Evolutionary conservation across 2,329 filamentous ascomycete species (phyloP).

Genomic region (Thermothelomyces thermophilus): DNA sequence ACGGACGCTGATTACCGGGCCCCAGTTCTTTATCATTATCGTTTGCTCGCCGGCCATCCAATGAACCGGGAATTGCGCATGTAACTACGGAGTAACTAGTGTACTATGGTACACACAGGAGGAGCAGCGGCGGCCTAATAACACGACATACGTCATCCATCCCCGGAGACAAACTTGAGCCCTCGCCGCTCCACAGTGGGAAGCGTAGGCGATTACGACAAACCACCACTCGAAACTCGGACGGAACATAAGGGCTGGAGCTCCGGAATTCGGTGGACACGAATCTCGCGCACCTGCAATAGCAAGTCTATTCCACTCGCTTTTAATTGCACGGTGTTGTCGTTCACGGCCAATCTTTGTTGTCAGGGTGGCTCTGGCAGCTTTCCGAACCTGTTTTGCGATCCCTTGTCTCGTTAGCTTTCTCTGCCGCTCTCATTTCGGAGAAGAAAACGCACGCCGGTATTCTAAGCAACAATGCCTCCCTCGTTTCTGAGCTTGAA

Average conservation of each 20-base stretch:
- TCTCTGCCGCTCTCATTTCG: neutral
- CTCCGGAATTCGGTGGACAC: too few relatives aligned
- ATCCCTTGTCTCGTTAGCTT: neutral
- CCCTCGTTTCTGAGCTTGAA: conserved; percentile 62
- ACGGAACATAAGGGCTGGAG: neutral
- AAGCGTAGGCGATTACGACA: neutral
- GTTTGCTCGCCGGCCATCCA: conserved; percentile 1
- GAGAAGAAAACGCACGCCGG: neutral
- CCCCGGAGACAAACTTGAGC: neutral
- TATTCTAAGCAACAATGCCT: conserved; percentile 38
- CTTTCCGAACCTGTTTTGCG: neutral
- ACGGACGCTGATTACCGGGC: neutral
- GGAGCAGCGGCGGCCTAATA: too few relatives aligned
- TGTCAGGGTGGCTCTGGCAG: neutral
- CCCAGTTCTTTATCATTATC: neutral
- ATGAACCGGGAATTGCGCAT: conserved; percentile 3
- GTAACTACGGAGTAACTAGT: too few relatives aligned
- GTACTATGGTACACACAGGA: too few relatives aligned
- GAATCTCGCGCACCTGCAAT: neutral
- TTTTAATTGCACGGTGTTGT: conserved; percentile 5
- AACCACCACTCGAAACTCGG: neutral
- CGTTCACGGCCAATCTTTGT: neutral
- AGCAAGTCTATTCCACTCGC: neutral
- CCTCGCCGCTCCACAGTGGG: conserved; percentile 3
- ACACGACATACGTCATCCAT: conserved; percentile 12